phyloP scores from a whole-genome alignment of 2,329 filamentous ascomycete species.

The Beauveria medogensis region DNA sequence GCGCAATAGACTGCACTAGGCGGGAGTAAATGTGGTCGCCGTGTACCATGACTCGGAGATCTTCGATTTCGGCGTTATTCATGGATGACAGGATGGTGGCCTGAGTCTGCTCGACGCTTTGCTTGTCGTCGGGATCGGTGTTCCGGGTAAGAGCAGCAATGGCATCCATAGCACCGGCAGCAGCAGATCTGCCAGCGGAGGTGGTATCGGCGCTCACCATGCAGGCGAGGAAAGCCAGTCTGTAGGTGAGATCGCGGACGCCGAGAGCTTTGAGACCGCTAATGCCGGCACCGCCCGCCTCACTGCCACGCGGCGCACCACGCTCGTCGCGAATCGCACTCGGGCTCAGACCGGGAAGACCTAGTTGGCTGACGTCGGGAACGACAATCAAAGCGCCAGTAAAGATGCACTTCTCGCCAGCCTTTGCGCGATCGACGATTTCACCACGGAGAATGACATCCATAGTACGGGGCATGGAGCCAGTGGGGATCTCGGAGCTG shows the following conservation, averaged over 20 bases:
- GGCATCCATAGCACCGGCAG: conserved; percentile 62
- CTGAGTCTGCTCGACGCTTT: conserved; percentile 77
- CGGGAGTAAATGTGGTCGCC: conserved; percentile 91
- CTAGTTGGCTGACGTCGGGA: conserved; percentile 90
- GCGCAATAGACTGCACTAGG: conserved; percentile 86
- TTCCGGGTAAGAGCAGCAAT: conserved; percentile 65
- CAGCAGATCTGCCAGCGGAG: conserved; percentile 65
- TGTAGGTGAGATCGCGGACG: conserved; percentile 90
- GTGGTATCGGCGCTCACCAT: conserved; percentile 90
- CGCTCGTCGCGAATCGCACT: conserved; percentile 79
- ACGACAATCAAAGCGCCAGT: conserved; percentile 94
- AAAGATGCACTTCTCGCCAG: conserved; percentile 96
- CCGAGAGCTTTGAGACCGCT: conserved; percentile 85
- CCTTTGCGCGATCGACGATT: conserved; percentile 95
- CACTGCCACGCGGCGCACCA: conserved; percentile 62
- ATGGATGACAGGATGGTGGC: conserved; percentile 80
- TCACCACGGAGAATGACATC: conserved; percentile 94
- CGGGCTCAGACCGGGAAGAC: conserved; percentile 75
- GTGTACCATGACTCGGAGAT: conserved; percentile 88
- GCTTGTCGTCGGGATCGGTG: conserved; percentile 56
- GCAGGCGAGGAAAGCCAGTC: conserved; percentile 91
- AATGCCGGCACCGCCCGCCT: conserved; percentile 77
- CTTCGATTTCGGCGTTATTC: conserved; percentile 79
- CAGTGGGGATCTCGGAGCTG: conserved; percentile 94
- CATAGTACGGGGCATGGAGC: conserved; percentile 97